phyloP scores from a whole-genome alignment of 306 rosid genomes.

The Fragaria ananassa region DNA sequence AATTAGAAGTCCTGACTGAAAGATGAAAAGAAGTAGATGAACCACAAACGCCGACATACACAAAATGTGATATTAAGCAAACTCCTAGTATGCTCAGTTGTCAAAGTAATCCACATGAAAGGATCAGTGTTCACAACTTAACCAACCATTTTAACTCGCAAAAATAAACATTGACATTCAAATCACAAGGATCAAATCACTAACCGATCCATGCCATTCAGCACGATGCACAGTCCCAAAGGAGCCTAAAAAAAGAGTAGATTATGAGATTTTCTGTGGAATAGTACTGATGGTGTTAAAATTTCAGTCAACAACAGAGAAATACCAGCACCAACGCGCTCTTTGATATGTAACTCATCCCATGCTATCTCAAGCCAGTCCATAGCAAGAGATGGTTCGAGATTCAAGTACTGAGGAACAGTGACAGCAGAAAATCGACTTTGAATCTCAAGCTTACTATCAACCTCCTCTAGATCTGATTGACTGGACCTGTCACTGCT shows the following conservation, averaged over 20 bases:
- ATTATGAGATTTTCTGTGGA: slow-evolving; percentile 5
- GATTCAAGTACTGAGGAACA: slow-evolving; percentile 61
- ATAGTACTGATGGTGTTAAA: not conserved
- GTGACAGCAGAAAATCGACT: slow-evolving; percentile 37
- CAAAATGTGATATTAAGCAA: not conserved
- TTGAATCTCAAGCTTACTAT: slow-evolving; percentile 37
- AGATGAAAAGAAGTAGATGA: not conserved
- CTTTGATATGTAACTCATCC: slow-evolving; percentile 84
- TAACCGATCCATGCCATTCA: slow-evolving; percentile 98
- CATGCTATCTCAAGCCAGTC: slow-evolving; percentile 99
- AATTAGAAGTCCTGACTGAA: not conserved
- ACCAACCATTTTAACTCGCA: not conserved
- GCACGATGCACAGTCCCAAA: slow-evolving; percentile 97
- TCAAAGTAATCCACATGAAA: not conserved
- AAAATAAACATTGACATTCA: not conserved
- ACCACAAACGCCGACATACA: not conserved
- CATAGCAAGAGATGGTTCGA: slow-evolving; percentile 97
- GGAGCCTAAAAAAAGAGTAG: slow-evolving; percentile 59
- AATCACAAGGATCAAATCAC: slow-evolving; percentile 24
- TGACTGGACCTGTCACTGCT: slow-evolving; percentile 40
- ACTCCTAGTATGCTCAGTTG: not conserved
- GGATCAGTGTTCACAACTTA: not conserved
- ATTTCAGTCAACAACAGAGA: slow-evolving; percentile 2
- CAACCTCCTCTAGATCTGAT: slow-evolving; percentile 40
- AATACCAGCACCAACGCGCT: slow-evolving; percentile 95